Conservation (phyloP, 208 protist genomes). For the Leishmania lainsoni region DNA sequence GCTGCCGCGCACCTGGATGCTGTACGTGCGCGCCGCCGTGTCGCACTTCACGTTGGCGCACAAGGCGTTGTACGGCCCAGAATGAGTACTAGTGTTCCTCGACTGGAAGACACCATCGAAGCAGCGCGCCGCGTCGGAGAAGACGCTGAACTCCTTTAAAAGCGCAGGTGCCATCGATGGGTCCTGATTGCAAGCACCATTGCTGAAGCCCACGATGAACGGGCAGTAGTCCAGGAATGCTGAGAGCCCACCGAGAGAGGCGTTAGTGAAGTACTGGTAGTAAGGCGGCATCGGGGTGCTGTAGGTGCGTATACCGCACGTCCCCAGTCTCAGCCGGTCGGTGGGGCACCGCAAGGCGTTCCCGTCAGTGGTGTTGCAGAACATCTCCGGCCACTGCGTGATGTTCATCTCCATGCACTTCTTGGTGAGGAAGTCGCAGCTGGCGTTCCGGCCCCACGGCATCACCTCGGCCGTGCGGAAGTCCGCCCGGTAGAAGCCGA, state of each 20-base stretch:
- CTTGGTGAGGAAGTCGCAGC: too few species aligned
- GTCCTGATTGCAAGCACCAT: neutral
- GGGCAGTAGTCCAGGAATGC: conserved; percentile 60
- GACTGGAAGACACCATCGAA: neutral
- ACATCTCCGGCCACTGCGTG: too few species aligned
- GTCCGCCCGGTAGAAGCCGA: too few species aligned
- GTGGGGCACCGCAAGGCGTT: too few species aligned
- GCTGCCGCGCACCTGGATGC: neutral
- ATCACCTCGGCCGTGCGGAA: too few species aligned
- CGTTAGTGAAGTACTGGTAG: conserved; percentile 55
- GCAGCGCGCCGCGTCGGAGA: conserved; percentile 4
- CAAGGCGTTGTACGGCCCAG: neutral
- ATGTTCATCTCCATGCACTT: too few species aligned
- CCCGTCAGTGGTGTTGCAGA: too few species aligned
- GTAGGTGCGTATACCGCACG: conserved; percentile 21
- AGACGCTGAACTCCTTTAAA: conserved; percentile 20
- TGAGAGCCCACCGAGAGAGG: conserved; percentile 12
- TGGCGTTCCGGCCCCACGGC: too few species aligned
- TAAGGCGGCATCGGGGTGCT: conserved; percentile 12
- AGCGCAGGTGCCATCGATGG: conserved; percentile 8
- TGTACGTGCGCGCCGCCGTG: neutral
- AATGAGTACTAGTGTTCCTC: neutral
- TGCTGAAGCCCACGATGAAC: neutral
- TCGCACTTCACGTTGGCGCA: conserved; percentile 1
- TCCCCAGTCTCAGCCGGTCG: conserved; percentile 15